phyloP scores from a whole-genome alignment of 441 rosid species.

The Gossypium laxum region DNA sequence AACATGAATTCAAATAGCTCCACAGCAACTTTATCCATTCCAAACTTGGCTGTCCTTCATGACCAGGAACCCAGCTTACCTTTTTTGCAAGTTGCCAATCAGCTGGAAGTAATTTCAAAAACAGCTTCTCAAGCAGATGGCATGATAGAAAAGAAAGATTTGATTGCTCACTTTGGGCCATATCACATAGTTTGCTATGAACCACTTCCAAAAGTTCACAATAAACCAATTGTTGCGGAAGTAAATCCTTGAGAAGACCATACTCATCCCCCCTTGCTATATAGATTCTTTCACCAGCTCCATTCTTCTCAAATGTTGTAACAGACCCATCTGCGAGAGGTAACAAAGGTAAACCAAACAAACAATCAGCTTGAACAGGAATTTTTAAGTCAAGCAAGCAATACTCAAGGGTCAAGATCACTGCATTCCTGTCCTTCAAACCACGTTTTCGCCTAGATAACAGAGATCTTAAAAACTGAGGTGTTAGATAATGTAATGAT shows the following conservation, averaged over 20 bases:
- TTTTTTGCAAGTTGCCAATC: conserved; percentile 76
- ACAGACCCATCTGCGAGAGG: conserved; percentile 90
- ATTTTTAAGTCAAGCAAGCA: conserved; percentile 68
- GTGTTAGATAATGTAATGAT: conserved; percentile 68
- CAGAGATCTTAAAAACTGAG: conserved; percentile 64
- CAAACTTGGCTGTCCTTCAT: conserved; percentile 64
- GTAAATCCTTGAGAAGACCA: conserved; percentile 71
- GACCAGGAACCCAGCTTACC: conserved; percentile 80
- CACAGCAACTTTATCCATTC: conserved; percentile 81
- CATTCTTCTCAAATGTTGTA: conserved; percentile 64
- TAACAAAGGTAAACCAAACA: conserved; percentile 76
- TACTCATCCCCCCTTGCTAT: conserved; percentile 60
- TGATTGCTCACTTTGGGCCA: conserved; percentile 65
- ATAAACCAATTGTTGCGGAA: conserved; percentile 78
- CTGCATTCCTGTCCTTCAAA: conserved; percentile 55
- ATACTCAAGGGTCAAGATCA: conserved; percentile 75
- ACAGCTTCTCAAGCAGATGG: conserved; percentile 74
- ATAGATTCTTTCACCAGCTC: conserved; percentile 72
- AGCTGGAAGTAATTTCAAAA: conserved; percentile 73
- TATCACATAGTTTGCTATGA: conserved; percentile 51
- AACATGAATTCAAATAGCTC: conserved; percentile 67
- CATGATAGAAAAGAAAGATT: conserved; percentile 78
- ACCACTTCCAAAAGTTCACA: conserved; percentile 55
- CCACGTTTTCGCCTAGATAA: conserved; percentile 69
- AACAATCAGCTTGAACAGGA: conserved; percentile 39